A percentile compares a stretch with the other conserved stretches of the same genome.
Evolutionary conservation across 1,284 basidiomycete species (phyloP).

Genomic region (Ustilago trichophora): DNA sequence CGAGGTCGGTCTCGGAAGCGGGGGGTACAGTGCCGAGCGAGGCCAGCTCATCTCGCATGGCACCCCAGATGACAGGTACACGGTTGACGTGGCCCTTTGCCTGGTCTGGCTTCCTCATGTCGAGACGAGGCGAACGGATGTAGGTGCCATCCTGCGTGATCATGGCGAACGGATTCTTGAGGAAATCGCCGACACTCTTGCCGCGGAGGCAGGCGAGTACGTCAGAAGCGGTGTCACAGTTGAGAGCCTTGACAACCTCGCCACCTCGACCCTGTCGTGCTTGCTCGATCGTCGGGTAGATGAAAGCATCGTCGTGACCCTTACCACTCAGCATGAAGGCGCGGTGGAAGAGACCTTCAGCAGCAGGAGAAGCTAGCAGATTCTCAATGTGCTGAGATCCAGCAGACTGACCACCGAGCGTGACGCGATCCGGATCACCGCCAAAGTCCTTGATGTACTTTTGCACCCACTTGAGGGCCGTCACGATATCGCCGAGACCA

Average conservation of each 20-base stretch:
- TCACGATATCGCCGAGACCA: constrained; percentile 56
- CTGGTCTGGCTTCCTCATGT: constrained; percentile 25
- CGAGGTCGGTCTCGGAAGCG: constrained; percentile 30
- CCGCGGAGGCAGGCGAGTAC: constrained; percentile 42
- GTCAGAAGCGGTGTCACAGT: constrained; percentile 31
- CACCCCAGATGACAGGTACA: constrained; percentile 49
- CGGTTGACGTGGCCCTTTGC: constrained; percentile 38
- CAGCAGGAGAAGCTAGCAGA: constrained; percentile 37
- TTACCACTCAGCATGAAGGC: constrained; percentile 35
- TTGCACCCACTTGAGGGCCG: constrained; percentile 71
- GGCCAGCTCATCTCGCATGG: constrained; percentile 51
- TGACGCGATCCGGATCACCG: constrained; percentile 74
- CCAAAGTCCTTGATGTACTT: constrained; percentile 73
- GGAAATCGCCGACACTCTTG: constrained; percentile 20
- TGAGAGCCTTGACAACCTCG: constrained; percentile 23
- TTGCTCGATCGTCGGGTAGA: constrained; percentile 17
- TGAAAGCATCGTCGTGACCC: constrained; percentile 23
- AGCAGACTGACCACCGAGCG: constrained; percentile 85
- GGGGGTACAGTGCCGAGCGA: constrained; percentile 47
- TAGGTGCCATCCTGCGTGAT: constrained; percentile 39
- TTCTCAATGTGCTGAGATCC: constrained; percentile 71
- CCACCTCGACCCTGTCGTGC: constrained; percentile 13
- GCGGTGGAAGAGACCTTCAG: constrained; percentile 32
- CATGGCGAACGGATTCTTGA: constrained; percentile 4
- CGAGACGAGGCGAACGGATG: constrained; percentile 30